Evolutionary conservation across 306 rosid genomes (phyloP).

Genomic region (Begonia loranthoides): DNA sequence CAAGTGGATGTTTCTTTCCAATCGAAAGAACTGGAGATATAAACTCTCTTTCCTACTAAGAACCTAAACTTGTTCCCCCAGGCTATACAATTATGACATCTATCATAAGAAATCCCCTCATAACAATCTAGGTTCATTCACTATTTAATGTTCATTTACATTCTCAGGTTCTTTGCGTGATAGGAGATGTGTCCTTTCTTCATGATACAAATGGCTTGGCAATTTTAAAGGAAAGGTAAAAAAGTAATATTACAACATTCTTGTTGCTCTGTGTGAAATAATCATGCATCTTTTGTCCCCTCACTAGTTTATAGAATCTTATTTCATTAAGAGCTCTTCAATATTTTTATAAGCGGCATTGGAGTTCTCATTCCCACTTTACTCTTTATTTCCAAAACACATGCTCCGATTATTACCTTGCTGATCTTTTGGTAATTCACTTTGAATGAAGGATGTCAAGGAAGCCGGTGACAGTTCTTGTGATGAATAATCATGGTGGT

Average conservation of each 20-base stretch:
- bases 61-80: too few species aligned
- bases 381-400: too few species aligned
- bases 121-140: too few species aligned
- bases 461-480: conserved; percentile 79
- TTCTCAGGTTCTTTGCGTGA: conserved; percentile 62
- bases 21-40: too few species aligned
- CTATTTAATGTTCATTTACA: conserved; percentile 8
- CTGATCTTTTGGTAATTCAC: conserved; percentile 1
- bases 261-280: conserved; percentile 9
- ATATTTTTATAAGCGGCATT: too few species aligned
- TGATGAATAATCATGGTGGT: conserved; percentile 87
- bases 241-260: conserved; percentile 7
- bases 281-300: conserved; percentile 3
- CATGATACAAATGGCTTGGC: conserved; percentile 92
- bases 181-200: conserved; percentile 89
- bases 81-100: too few species aligned
- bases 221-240: conserved; percentile 66
- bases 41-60: too few species aligned
- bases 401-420: not conserved
- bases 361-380: too few species aligned
- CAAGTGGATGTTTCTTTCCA: too few species aligned
- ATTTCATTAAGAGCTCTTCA: not conserved
- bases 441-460: conserved; percentile 45
- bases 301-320: not conserved
- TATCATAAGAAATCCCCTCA: too few species aligned